Evolutionary conservation across 352 stramenopile species (phyloP).

Genomic region (Pythium rishiriense): DNA sequence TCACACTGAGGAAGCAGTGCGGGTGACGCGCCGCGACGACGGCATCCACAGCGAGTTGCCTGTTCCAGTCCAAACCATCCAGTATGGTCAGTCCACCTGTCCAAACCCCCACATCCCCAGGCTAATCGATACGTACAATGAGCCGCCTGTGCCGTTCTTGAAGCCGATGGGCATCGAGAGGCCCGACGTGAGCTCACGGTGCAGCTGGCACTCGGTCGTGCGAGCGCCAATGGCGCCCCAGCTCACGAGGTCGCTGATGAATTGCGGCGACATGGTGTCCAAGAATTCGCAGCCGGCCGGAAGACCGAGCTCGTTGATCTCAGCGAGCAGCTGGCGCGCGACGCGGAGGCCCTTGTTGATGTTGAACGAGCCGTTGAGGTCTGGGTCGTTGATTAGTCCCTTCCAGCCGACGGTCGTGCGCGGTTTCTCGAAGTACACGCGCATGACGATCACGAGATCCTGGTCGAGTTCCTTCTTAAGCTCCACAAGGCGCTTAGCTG

Average conservation of each 20-base stretch:
- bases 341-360: slow-evolving; percentile 91
- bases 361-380: slow-evolving; percentile 89
- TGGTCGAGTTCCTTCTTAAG: slow-evolving; percentile 75
- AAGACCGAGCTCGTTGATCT: slow-evolving; percentile 87
- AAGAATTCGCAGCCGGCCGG: slow-evolving; percentile 87
- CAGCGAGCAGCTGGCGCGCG: slow-evolving; percentile 76
- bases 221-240: slow-evolving; percentile 90
- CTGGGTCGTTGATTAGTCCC: slow-evolving; percentile 89
- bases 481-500: slow-evolving; percentile 61
- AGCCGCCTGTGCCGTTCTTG: slow-evolving; percentile 90
- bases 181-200: slow-evolving; percentile 88
- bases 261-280: slow-evolving; percentile 91
- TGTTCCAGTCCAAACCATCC: slow-evolving; percentile 12
- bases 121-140: slow-evolving; percentile 39
- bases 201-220: slow-evolving; percentile 89
- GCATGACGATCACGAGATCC: slow-evolving; percentile 89
- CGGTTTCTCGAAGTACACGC: slow-evolving; percentile 92
- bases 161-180: slow-evolving; percentile 91
- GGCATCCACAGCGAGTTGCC: slow-evolving; percentile 82
- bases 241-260: slow-evolving; percentile 88
- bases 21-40: slow-evolving; percentile 79
- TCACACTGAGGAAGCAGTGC: slow-evolving; percentile 89
- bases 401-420: slow-evolving; percentile 91
- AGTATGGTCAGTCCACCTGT: not conserved
- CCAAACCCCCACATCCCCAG: not conserved